Evolutionary conservation across 2,329 filamentous ascomycete species (phyloP).

Genomic region (Colletotrichum falcatum): DNA sequence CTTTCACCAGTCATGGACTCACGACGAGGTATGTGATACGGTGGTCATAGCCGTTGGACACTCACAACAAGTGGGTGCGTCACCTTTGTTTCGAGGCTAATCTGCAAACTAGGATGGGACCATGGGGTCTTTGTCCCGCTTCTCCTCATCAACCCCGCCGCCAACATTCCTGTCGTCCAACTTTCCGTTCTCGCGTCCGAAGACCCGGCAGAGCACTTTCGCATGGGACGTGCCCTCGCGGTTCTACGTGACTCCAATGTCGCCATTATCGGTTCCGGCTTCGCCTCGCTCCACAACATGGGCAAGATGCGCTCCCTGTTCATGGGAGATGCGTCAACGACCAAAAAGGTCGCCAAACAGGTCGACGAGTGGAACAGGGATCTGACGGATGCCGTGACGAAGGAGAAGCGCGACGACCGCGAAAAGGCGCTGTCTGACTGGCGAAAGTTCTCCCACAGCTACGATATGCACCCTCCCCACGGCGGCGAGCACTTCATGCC

Average conservation of each 20-base stretch:
- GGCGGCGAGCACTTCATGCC: slow-evolving; percentile 71
- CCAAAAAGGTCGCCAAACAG: slow-evolving; percentile 44
- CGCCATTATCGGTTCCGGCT: slow-evolving; percentile 71
- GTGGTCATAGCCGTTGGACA: slow-evolving; percentile 39
- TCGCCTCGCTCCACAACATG: slow-evolving; percentile 69
- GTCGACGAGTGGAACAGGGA: slow-evolving; percentile 59
- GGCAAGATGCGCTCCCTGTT: slow-evolving; percentile 57
- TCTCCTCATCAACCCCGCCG: slow-evolving; percentile 64
- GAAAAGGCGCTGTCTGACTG: slow-evolving; percentile 58
- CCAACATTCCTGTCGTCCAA: slow-evolving; percentile 67
- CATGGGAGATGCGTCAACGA: slow-evolving; percentile 41
- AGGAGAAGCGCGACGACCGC: slow-evolving; percentile 50
- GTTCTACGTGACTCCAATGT: slow-evolving; percentile 64
- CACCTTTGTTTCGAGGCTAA: slow-evolving; percentile 3
- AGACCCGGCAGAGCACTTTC: slow-evolving; percentile 60
- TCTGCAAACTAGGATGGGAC: slow-evolving; percentile 59
- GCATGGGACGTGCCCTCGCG: slow-evolving; percentile 65
- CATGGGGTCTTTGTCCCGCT: slow-evolving; percentile 72
- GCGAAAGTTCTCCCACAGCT: slow-evolving; percentile 60
- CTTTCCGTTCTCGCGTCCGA: slow-evolving; percentile 66
- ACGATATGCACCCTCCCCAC: slow-evolving; percentile 65
- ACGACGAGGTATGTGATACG: slow-evolving; percentile 46
- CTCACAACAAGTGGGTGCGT: background rate
- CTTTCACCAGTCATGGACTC: slow-evolving; percentile 55
- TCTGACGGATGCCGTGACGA: slow-evolving; percentile 55